Evolutionary conservation across 129 eudicot genomes (phyloP).

Genomic region (Flaveria brownii): DNA sequence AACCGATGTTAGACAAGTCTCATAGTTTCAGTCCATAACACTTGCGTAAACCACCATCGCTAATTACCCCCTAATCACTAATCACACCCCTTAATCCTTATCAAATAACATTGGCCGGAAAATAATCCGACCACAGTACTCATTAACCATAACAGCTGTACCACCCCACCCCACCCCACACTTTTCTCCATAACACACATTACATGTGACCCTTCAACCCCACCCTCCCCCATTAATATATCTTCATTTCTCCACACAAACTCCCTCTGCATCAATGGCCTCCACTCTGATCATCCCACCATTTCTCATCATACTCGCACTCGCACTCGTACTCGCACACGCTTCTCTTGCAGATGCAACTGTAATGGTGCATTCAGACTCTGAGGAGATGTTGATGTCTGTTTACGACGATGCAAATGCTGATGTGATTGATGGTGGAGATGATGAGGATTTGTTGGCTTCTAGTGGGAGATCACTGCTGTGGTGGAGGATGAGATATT

Average conservation of each 20-base stretch:
- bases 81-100: no score
- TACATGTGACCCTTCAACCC: constrained; percentile 23
- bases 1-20: no score
- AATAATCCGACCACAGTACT: constrained; percentile 1
- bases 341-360: constrained; percentile 11
- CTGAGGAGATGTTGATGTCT: constrained; percentile 30
- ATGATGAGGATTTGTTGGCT: constrained; percentile 10
- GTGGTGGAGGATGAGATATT: constrained; percentile 50
- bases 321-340: neutral
- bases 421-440: constrained; percentile 1
- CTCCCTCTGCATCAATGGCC: constrained; percentile 27
- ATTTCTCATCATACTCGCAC: constrained; percentile 10
- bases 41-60: no score
- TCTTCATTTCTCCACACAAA: constrained; percentile 13
- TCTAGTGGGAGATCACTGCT: constrained; percentile 47
- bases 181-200: constrained; percentile 19
- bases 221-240: neutral
- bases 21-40: no score
- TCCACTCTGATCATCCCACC: constrained; percentile 7
- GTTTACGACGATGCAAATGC: constrained; percentile 15
- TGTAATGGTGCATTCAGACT: neutral
- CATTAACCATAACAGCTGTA: constrained; percentile 25
- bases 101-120: no score
- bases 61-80: no score
- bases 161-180: constrained; percentile 21